Percentiles rank a stretch among this genome's conserved stretches.
Evolutionary conservation across 2,329 filamentous ascomycete genomes (phyloP).

Genomic region (Corinectria fuckeliana): DNA sequence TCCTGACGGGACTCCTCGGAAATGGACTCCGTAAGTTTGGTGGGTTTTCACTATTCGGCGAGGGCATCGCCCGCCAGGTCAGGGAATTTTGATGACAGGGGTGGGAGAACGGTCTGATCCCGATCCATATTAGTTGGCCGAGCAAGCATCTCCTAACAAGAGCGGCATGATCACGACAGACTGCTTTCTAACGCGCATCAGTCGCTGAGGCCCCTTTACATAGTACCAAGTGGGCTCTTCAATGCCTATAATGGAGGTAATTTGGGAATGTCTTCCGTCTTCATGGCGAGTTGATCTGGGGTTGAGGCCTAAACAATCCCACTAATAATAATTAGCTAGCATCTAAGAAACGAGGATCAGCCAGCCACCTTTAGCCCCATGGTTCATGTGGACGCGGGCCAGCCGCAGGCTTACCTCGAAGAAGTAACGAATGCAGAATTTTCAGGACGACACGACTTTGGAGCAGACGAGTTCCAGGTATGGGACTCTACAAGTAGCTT

Average conservation of each 20-base stretch:
- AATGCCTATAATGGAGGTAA: conserved; percentile 6
- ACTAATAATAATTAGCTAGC: conserved; percentile 11
- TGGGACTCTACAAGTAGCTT: no score
- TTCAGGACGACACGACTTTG: conserved; percentile 1
- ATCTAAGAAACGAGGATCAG: conserved; percentile 11
- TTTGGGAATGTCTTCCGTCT: conserved; percentile 10
- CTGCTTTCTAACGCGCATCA: conserved; percentile 17
- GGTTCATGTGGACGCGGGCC: not conserved
- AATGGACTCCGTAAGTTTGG: conserved; percentile 30
- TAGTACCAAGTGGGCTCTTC: conserved; percentile 16
- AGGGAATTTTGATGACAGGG: conserved; percentile 25
- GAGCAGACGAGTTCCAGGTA: not conserved
- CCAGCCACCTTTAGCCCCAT: not conserved
- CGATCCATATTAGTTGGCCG: conserved; percentile 14
- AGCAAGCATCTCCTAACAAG: conserved; percentile 7
- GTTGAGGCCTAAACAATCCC: not conserved
- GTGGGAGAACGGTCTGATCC: conserved; percentile 24
- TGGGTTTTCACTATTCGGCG: conserved; percentile 20
- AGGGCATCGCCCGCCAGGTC: conserved; percentile 16
- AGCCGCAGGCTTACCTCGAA: not conserved
- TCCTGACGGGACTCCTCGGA: conserved; percentile 25
- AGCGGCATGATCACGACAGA: conserved; percentile 12
- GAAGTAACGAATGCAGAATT: conserved; percentile 1
- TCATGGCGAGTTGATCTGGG: conserved; percentile 26
- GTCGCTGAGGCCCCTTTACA: not conserved